Conservation (phyloP, 805 yeast genomes). For the Saccharomycopsis guyanensis region DNA sequence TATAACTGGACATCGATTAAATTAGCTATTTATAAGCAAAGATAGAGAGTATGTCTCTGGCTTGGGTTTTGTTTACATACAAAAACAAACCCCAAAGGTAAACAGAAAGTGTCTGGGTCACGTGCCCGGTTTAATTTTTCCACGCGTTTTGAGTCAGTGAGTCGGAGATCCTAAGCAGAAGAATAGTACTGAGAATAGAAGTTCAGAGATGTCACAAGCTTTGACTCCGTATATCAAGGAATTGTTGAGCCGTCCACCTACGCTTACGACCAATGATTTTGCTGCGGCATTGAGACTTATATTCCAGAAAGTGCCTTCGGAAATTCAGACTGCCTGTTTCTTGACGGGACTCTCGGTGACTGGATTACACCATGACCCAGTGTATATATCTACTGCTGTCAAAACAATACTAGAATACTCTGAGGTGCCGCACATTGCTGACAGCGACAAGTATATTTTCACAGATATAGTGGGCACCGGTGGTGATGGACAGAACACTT, state of each 20-base stretch:
- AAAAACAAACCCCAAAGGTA: no score
- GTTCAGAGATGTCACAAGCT: not conserved
- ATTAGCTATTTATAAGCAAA: no score
- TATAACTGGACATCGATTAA: conserved; percentile 11
- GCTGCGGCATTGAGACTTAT: conserved; percentile 24
- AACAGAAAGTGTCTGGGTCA: no score
- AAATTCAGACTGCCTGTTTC: conserved; percentile 65
- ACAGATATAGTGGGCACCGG: conserved; percentile 97
- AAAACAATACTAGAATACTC: conserved; percentile 62
- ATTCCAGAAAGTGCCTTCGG: conserved; percentile 6
- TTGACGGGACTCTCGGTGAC: conserved; percentile 67
- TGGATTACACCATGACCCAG: conserved; percentile 75
- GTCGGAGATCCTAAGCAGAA: no score
- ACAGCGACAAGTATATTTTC: conserved; percentile 29
- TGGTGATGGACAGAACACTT: conserved; percentile 96
- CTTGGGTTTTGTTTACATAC: no score
- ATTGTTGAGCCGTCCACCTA: conserved; percentile 14
- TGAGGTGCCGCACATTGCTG: conserved; percentile 36
- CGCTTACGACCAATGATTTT: conserved; percentile 15
- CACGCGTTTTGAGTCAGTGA: no score
- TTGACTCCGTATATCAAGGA: conserved; percentile 17
- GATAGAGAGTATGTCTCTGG: no score
- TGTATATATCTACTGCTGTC: conserved; percentile 81
- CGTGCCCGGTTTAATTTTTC: no score
- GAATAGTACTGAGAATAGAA: no score